Evolutionary conservation across 176 grass and related monocot species (phyloP).

Genomic region (Leersia perrieri): DNA sequence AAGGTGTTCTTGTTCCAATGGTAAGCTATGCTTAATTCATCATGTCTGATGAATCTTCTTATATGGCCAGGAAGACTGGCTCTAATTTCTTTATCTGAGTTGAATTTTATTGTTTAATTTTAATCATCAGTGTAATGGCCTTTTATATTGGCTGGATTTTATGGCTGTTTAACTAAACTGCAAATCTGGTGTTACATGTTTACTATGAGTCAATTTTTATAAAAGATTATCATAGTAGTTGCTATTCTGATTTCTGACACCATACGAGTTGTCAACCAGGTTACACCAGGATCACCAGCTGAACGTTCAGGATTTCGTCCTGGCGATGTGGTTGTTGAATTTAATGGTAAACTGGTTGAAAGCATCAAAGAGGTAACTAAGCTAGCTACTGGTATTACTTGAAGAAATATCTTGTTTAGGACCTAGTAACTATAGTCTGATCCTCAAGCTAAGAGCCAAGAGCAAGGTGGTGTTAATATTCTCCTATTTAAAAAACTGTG

Average conservation of each 20-base stretch:
- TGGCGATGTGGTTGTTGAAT: constrained; percentile 67
- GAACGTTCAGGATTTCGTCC: constrained; percentile 69
- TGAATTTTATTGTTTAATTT: constrained; percentile 16
- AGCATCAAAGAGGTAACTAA: constrained; percentile 71
- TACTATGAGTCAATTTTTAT: background rate
- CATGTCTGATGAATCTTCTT: background rate
- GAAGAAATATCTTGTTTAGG: background rate
- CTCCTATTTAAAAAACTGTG: constrained; percentile 25
- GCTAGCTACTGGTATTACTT: background rate
- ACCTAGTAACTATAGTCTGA: constrained; percentile 1
- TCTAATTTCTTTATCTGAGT: background rate
- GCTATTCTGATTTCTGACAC: constrained; percentile 12
- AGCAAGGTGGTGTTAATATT: background rate
- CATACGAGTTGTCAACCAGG: constrained; percentile 50
- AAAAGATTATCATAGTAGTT: constrained; percentile 6
- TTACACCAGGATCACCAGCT: constrained; percentile 74
- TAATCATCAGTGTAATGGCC: background rate
- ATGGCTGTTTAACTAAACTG: background rate
- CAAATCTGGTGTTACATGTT: background rate
- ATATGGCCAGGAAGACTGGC: background rate
- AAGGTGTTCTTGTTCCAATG: constrained; percentile 74
- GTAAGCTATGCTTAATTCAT: constrained; percentile 40
- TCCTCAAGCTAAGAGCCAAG: background rate
- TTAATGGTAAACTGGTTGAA: constrained; percentile 66
- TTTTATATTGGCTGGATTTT: background rate